These are phyloP conservation scores for Eragrostis tef DNA, from an alignment of 202 grass and related monocot genomes.

Conservation along the genomic window DNA sequence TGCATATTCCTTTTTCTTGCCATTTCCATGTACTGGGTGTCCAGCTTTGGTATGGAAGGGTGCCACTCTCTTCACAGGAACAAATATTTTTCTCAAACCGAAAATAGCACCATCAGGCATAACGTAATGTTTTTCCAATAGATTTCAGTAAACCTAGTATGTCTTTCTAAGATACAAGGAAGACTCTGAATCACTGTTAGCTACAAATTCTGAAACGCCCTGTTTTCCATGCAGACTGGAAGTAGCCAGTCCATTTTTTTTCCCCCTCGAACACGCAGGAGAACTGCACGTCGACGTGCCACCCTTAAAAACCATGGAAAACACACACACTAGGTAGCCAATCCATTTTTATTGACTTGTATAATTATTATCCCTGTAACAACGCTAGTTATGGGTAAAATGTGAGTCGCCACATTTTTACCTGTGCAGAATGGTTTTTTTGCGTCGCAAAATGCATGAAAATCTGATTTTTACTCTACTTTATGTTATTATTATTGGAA, in stretches of 20 bases:
- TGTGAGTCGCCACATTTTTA: not conserved
- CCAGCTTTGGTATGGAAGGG: not conserved
- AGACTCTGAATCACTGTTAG: not conserved
- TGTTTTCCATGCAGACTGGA: not conserved
- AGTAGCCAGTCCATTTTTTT: not conserved
- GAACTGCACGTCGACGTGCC: too few species aligned
- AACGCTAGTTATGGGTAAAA: not conserved
- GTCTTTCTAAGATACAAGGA: not conserved
- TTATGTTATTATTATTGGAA: not conserved
- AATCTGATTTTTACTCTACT: not conserved
- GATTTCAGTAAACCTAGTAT: not conserved
- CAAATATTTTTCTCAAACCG: not conserved
- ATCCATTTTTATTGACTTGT: not conserved
- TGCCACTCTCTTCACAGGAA: slow-evolving; percentile 12
- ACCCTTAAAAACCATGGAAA: too few species aligned
- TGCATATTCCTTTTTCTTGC: not conserved
- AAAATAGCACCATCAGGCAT: slow-evolving; percentile 4
- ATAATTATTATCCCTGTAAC: not conserved
- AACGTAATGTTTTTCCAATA: not conserved
- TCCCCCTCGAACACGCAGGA: too few species aligned
- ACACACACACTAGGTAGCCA: not conserved
- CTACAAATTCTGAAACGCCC: not conserved
- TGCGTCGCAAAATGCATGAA: not conserved
- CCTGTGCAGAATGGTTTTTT: not conserved
- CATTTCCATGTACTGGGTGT: slow-evolving; percentile 5